Evolutionary conservation across 2,329 filamentous ascomycete genomes (phyloP).

Genomic region (Penicillium sp.): DNA sequence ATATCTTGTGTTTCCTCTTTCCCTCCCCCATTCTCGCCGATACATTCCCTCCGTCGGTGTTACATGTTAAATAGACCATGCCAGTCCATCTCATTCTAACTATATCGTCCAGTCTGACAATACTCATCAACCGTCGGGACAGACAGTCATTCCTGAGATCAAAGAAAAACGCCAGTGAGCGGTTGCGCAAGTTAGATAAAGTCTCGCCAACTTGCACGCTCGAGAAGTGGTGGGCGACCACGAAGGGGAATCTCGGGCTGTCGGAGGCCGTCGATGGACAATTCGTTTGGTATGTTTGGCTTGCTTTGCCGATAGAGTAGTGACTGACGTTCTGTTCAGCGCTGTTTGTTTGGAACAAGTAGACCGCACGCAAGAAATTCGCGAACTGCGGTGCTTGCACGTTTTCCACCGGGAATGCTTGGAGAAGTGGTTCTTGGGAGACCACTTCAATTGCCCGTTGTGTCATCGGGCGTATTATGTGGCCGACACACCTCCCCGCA

Average conservation of each 20-base stretch:
- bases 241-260: constrained; percentile 33
- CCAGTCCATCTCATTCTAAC: constrained; percentile 2
- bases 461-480: constrained; percentile 39
- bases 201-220: constrained; percentile 37
- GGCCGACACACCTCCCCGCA: constrained; percentile 28
- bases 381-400: constrained; percentile 39
- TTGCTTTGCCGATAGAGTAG: not conserved
- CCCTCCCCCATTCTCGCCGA: not conserved
- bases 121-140: constrained; percentile 36
- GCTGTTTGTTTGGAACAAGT: constrained; percentile 41
- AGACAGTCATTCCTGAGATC: constrained; percentile 18
- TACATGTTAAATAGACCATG: constrained; percentile 4
- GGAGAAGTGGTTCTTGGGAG: constrained; percentile 41
- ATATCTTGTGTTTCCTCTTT: not conserved
- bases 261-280: constrained; percentile 35
- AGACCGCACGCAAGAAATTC: constrained; percentile 35
- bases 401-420: constrained; percentile 42
- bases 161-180: constrained; percentile 28
- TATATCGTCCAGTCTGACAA: constrained; percentile 24
- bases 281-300: constrained; percentile 35
- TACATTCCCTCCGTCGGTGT: constrained; percentile 6
- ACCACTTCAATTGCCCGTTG: constrained; percentile 41
- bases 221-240: constrained; percentile 38
- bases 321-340: constrained; percentile 18
- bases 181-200: constrained; percentile 36